A percentile compares a stretch with the other conserved stretches of the same genome.
Evolutionary conservation across 371 early-diverging fungal species (phyloP).

Genomic region (Saksenaea oblongispora): DNA sequence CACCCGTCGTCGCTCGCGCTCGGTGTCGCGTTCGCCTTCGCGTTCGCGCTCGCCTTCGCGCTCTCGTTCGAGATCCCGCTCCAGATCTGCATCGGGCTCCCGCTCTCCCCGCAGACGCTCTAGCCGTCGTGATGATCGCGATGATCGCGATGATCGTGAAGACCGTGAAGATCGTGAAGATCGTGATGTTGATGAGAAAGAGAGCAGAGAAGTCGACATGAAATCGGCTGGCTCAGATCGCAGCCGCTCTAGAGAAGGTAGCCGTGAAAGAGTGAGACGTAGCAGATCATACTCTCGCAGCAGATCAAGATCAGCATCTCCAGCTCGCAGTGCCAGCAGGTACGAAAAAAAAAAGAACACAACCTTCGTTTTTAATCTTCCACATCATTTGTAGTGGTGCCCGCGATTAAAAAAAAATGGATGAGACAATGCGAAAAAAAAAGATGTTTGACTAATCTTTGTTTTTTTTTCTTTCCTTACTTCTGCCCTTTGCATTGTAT

Average conservation of each 20-base stretch:
- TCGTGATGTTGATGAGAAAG: slow-evolving; percentile 10
- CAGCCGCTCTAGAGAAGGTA: background rate
- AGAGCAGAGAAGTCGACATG: background rate
- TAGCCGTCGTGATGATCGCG: slow-evolving; percentile 23
- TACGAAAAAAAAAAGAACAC: slow-evolving; percentile 4
- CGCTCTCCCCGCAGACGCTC: slow-evolving; percentile 31
- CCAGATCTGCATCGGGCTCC: slow-evolving; percentile 22
- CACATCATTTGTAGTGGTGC: slow-evolving; percentile 21
- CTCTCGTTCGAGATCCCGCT: slow-evolving; percentile 41
- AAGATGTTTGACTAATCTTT: background rate
- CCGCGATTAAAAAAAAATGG: slow-evolving; percentile 10
- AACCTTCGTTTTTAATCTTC: slow-evolving; percentile 21
- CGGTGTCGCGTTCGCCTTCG: slow-evolving; percentile 21
- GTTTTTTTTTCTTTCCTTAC: background rate
- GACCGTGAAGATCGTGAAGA: no score
- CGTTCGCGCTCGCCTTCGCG: slow-evolving; percentile 24
- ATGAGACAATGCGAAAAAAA: background rate
- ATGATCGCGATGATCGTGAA: no score
- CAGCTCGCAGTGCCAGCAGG: slow-evolving; percentile 28
- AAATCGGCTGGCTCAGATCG: background rate
- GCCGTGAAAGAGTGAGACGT: background rate
- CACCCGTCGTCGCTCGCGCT: slow-evolving; percentile 33
- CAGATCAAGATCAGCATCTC: slow-evolving; percentile 52
- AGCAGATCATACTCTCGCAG: slow-evolving; percentile 1
- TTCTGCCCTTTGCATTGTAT: background rate